Evolutionary conservation across 345 rosid genomes (phyloP).

Genomic region (Camelina hispida): DNA sequence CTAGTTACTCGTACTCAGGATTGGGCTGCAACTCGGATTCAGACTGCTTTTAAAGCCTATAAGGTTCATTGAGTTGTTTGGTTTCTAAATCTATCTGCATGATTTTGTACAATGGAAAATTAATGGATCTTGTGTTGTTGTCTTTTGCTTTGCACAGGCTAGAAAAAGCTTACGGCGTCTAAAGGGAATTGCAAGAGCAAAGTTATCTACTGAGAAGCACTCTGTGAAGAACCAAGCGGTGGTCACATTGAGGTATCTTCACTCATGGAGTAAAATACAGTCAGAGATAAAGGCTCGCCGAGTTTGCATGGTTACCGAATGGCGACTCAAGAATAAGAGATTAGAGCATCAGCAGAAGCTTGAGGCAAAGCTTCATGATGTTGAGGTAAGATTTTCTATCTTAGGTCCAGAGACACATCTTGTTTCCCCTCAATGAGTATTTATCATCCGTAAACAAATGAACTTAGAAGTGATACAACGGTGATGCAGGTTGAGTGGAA

Average conservation of each 20-base stretch:
- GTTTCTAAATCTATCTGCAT: not conserved
- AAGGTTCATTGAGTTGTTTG: constrained; percentile 48
- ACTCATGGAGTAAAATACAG: constrained; percentile 88
- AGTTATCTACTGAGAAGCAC: constrained; percentile 49
- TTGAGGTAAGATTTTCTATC: constrained; percentile 59
- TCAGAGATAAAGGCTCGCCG: constrained; percentile 71
- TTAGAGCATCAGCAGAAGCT: constrained; percentile 92
- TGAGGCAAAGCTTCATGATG: constrained; percentile 87
- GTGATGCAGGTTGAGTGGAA: constrained; percentile 89
- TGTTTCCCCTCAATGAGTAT: not conserved
- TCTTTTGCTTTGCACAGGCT: constrained; percentile 53
- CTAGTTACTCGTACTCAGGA: constrained; percentile 55
- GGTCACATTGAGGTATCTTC: constrained; percentile 66
- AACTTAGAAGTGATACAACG: constrained; percentile 22
- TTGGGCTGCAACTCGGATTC: constrained; percentile 71
- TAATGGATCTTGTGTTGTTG: not conserved
- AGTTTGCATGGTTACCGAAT: constrained; percentile 78
- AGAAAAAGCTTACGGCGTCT: constrained; percentile 68
- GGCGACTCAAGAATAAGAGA: constrained; percentile 73
- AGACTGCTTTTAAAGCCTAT: constrained; percentile 79
- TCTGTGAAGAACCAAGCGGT: constrained; percentile 70
- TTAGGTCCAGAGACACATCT: not conserved
- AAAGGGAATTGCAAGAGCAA: constrained; percentile 67
- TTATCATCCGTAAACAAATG: not conserved
- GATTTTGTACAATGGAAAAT: too few species aligned